A percentile compares a stretch with the other conserved stretches of the same genome.
phyloP scores from a whole-genome alignment of 1,139 yeast genomes.

The Suzukiozyma palmioleophila region DNA sequence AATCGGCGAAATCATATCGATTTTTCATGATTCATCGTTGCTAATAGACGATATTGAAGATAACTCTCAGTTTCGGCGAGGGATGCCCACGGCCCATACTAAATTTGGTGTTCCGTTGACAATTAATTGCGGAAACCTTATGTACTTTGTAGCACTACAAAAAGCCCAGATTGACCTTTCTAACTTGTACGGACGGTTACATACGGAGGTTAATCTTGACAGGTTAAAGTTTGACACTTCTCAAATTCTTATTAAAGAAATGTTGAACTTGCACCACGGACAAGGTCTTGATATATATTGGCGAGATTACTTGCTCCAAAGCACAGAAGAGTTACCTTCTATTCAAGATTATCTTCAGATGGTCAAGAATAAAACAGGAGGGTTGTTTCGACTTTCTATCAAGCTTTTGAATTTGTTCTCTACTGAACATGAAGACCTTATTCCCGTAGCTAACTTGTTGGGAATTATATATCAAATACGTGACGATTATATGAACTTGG shows the following conservation, averaged over 20 bases:
- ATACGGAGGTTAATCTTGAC: slow-evolving; percentile 3
- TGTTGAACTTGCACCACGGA: slow-evolving; percentile 78
- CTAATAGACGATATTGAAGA: slow-evolving; percentile 86
- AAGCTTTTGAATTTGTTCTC: slow-evolving; percentile 48
- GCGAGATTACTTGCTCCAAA: slow-evolving; percentile 53
- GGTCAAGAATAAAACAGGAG: slow-evolving; percentile 90
- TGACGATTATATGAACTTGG: slow-evolving; percentile 73
- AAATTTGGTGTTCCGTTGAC: slow-evolving; percentile 75
- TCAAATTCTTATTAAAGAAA: slow-evolving; percentile 56
- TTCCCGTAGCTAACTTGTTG: slow-evolving; percentile 67
- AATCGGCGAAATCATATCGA: slow-evolving; percentile 23
- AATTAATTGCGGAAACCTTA: slow-evolving; percentile 76
- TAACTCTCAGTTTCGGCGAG: slow-evolving; percentile 63
- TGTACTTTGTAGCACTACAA: slow-evolving; percentile 69
- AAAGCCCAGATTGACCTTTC: slow-evolving; percentile 32
- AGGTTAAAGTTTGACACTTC: slow-evolving; percentile 9
- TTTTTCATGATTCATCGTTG: slow-evolving; percentile 28
- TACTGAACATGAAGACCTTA: slow-evolving; percentile 20
- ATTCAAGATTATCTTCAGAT: slow-evolving; percentile 68
- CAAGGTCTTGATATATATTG: slow-evolving; percentile 87
- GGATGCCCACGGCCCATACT: slow-evolving; percentile 72
- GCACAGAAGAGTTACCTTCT: slow-evolving; percentile 44
- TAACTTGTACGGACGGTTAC: slow-evolving; percentile 6
- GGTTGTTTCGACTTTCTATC: slow-evolving; percentile 71
- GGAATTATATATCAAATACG: slow-evolving; percentile 81